phyloP scores from a whole-genome alignment of 75 land plant species.

The Pinus albicaulis region DNA sequence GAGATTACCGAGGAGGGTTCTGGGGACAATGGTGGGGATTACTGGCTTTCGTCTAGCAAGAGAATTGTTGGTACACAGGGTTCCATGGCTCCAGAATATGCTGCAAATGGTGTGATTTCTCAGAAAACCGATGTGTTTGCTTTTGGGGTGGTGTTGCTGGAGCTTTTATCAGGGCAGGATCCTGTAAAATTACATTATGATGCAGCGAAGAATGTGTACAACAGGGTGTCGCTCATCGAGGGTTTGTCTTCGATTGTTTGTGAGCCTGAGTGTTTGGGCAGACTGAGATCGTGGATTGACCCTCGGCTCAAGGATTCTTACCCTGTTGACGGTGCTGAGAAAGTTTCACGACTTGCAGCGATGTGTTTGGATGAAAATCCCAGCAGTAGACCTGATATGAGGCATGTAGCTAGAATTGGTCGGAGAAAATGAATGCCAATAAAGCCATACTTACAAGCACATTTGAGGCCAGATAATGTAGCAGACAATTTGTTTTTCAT shows the following conservation, averaged over 20 bases:
- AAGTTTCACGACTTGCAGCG: constrained; percentile 6
- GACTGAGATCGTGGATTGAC: constrained; percentile 11
- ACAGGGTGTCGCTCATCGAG: not conserved
- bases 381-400: constrained; percentile 6
- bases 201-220: not conserved
- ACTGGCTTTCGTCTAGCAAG: constrained; percentile 14
- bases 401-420: constrained; percentile 8
- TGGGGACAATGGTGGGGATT: constrained; percentile 16
- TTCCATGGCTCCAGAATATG: constrained; percentile 48
- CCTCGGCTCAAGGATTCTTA: constrained; percentile 14
- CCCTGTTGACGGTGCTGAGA: constrained; percentile 13
- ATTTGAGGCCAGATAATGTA: not conserved
- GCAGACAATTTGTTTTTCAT: not conserved
- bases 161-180: constrained; percentile 38
- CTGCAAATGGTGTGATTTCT: constrained; percentile 14
- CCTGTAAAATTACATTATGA: constrained; percentile 11
- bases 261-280: not conserved
- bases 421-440: not conserved
- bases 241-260: not conserved
- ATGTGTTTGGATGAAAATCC: constrained; percentile 6
- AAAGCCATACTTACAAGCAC: constrained; percentile 4
- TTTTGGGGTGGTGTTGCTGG: constrained; percentile 36
- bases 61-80: constrained; percentile 50
- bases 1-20: constrained; percentile 27
- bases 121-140: constrained; percentile 36